phyloP scores from a whole-genome alignment of 2,329 filamentous ascomycete species.

The Talaromyces sp. region DNA sequence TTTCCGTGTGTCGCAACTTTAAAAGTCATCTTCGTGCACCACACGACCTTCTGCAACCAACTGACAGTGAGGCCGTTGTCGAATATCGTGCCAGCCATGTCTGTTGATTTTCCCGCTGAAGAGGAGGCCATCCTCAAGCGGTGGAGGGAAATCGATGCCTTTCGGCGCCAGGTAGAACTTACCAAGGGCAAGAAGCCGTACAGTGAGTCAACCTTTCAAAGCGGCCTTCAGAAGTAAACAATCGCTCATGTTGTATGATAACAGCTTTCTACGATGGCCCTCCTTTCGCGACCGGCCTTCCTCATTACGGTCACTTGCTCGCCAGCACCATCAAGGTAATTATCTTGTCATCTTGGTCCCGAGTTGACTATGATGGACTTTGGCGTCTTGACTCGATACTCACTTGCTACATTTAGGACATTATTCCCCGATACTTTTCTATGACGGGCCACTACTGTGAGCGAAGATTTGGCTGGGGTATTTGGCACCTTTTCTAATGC shows the following conservation, averaged over 20 bases:
- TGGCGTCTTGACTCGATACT: neutral
- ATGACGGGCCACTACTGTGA: conserved; percentile 95
- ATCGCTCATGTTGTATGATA: neutral
- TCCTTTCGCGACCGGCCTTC: conserved; percentile 67
- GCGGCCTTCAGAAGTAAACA: neutral
- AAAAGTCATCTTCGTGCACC: neutral
- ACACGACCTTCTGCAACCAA: neutral
- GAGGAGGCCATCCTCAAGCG: conserved; percentile 78
- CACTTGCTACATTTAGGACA: conserved; percentile 49
- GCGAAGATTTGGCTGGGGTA: conserved; percentile 78
- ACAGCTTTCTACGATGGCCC: conserved; percentile 86
- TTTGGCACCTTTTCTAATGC: neutral
- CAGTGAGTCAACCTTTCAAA: conserved; percentile 12
- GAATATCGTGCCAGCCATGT: conserved; percentile 51
- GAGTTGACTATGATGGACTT: neutral
- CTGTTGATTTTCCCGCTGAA: conserved; percentile 87
- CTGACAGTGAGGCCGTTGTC: conserved; percentile 6
- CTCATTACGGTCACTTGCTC: conserved; percentile 71
- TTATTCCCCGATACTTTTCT: conserved; percentile 93
- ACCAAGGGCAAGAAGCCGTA: conserved; percentile 78
- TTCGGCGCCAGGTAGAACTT: conserved; percentile 80
- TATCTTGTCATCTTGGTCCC: neutral
- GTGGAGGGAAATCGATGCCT: conserved; percentile 91
- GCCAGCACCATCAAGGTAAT: conserved; percentile 79
- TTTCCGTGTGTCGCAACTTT: neutral